Percentiles rank a stretch among this genome's conserved stretches.
Evolutionary conservation across 805 yeast genomes (phyloP).

Genomic region (Saccharomyces cerevisiae): DNA sequence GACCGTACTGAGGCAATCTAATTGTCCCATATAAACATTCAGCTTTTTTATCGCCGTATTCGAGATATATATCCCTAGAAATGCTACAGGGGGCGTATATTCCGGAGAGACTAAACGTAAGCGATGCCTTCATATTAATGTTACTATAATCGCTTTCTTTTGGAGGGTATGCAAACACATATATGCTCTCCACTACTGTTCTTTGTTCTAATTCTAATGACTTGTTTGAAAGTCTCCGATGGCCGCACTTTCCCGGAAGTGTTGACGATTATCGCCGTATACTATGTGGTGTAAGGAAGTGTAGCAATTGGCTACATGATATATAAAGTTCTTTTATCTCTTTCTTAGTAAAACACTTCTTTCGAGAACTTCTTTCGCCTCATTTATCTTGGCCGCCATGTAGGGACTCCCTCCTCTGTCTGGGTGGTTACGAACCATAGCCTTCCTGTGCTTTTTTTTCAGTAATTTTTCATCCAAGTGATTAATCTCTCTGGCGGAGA

Average conservation of each 20-base stretch:
- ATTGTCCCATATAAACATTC: slow-evolving; percentile 7
- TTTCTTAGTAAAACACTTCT: slow-evolving; percentile 18
- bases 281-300: background rate
- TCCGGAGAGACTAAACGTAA: background rate
- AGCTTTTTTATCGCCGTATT: background rate
- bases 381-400: slow-evolving; percentile 84
- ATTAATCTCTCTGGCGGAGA: slow-evolving; percentile 48
- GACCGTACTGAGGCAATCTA: slow-evolving; percentile 7
- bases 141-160: too few relatives aligned
- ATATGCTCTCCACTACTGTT: background rate
- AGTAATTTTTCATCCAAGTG: slow-evolving; percentile 41
- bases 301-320: background rate
- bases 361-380: slow-evolving; percentile 69
- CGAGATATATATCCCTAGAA: background rate
- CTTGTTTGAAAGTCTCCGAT: background rate
- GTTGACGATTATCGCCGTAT: background rate
- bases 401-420: slow-evolving; percentile 90
- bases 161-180: too few relatives aligned
- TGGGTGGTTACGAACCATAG: slow-evolving; percentile 87
- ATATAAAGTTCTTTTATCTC: background rate
- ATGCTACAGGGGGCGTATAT: background rate
- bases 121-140: background rate
- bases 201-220: background rate
- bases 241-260: background rate
- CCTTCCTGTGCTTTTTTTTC: slow-evolving; percentile 72